These are phyloP conservation scores for Pseudonitzschia multiseries DNA, from an alignment of 108 stramenopile species.

Conservation along the genomic window DNA sequence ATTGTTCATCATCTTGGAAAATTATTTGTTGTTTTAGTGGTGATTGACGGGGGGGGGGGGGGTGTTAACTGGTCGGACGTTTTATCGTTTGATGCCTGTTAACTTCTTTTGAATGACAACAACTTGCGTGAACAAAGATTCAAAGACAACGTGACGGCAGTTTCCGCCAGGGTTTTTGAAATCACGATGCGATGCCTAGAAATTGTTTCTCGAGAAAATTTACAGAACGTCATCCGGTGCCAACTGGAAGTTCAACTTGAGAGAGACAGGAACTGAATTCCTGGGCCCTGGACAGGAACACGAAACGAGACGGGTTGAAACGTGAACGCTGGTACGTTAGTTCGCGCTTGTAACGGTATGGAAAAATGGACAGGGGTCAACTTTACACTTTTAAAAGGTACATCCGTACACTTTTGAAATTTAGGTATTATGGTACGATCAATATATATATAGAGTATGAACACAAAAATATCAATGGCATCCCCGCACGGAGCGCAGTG, in stretches of 20 bases:
- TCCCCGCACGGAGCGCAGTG: too few species aligned
- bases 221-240: neutral
- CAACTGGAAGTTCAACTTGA: neutral
- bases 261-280: neutral
- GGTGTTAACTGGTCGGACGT: too few species aligned
- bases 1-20: constrained; percentile 51
- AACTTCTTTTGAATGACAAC: neutral
- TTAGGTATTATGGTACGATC: too few species aligned
- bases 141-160: neutral
- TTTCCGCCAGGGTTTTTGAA: neutral
- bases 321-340: too few species aligned
- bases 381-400: too few species aligned
- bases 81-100: neutral
- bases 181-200: too few species aligned
- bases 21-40: neutral
- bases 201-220: neutral
- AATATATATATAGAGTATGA: too few species aligned
- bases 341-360: too few species aligned
- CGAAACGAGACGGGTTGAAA: neutral
- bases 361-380: too few species aligned
- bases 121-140: neutral
- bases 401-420: too few species aligned
- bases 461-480: too few species aligned
- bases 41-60: neutral
- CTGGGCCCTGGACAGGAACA: neutral